A percentile compares a stretch with the other conserved stretches of the same genome.
phyloP scores from a whole-genome alignment of 2,329 filamentous ascomycete species.

The Juglanconis oblonga region DNA sequence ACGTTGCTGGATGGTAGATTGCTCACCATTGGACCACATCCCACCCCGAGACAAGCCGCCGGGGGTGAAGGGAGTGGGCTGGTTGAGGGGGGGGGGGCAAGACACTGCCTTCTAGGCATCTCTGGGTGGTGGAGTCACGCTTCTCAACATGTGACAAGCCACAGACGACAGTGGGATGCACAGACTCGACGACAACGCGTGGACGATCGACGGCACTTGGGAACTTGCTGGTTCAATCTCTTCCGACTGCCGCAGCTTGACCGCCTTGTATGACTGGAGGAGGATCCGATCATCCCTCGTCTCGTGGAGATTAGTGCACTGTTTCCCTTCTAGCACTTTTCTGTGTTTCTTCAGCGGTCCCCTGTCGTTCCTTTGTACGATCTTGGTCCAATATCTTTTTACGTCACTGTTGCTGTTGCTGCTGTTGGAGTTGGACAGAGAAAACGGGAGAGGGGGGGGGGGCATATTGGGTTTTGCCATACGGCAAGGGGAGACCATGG shows the following conservation, averaged over 20 bases:
- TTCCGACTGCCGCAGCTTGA: not conserved
- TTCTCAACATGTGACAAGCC: conserved; percentile 16
- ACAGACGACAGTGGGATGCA: not conserved
- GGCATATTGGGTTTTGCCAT: conserved; percentile 6
- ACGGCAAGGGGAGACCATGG: conserved; percentile 10
- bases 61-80: no score
- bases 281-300: not conserved
- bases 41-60: not conserved
- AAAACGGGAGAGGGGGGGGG: not conserved
- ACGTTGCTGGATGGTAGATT: conserved; percentile 29
- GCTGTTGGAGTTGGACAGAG: conserved; percentile 3
- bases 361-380: no score
- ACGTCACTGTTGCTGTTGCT: not conserved
- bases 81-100: not conserved
- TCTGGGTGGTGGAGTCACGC: not conserved
- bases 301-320: not conserved
- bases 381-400: not conserved
- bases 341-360: not conserved
- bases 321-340: not conserved
- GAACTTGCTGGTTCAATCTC: not conserved
- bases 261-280: not conserved
- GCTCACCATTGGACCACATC: not conserved
- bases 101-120: not conserved
- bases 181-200: not conserved
- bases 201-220: not conserved